A percentile compares a stretch with the other conserved stretches of the same genome.
Evolutionary conservation across 1,139 yeast genomes (phyloP).

Genomic region (Pichia sp.): DNA sequence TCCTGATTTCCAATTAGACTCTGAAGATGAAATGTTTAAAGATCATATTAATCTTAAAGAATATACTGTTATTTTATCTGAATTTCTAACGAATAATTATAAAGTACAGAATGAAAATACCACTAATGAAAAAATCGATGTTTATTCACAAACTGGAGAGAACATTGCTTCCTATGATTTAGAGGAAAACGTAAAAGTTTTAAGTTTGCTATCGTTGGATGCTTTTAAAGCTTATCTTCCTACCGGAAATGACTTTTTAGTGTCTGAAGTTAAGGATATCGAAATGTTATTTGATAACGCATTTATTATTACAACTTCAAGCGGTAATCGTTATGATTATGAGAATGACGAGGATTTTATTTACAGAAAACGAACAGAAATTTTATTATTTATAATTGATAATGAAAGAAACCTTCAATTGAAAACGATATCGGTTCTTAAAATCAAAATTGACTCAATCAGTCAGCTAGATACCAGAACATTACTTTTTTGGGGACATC

Average conservation of each 20-base stretch:
- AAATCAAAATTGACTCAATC: background rate
- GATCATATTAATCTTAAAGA: background rate
- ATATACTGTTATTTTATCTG: constrained; percentile 1
- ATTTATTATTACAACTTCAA: constrained; percentile 7
- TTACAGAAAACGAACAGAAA: constrained; percentile 4
- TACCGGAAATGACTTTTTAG: constrained; percentile 1
- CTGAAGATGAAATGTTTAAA: background rate
- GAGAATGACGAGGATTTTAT: constrained; percentile 5
- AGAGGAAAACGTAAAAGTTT: constrained; percentile 5
- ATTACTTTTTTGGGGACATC: constrained; percentile 3
- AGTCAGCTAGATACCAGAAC: background rate
- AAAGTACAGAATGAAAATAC: no score
- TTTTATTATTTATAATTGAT: constrained; percentile 6
- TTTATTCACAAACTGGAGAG: background rate
- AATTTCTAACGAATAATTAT: no score
- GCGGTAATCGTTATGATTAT: constrained; percentile 3
- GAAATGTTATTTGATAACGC: background rate
- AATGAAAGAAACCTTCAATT: constrained; percentile 1
- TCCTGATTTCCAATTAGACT: background rate
- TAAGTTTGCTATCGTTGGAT: background rate
- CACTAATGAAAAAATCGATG: constrained; percentile 2
- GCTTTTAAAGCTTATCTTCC: constrained; percentile 1
- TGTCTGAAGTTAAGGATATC: background rate
- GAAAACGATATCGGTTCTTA: constrained; percentile 5
- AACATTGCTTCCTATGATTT: constrained; percentile 7